These are phyloP conservation scores for Sordaria brevicollis DNA, from an alignment of 495 filamentous ascomycete genomes.

Conservation along the genomic window DNA sequence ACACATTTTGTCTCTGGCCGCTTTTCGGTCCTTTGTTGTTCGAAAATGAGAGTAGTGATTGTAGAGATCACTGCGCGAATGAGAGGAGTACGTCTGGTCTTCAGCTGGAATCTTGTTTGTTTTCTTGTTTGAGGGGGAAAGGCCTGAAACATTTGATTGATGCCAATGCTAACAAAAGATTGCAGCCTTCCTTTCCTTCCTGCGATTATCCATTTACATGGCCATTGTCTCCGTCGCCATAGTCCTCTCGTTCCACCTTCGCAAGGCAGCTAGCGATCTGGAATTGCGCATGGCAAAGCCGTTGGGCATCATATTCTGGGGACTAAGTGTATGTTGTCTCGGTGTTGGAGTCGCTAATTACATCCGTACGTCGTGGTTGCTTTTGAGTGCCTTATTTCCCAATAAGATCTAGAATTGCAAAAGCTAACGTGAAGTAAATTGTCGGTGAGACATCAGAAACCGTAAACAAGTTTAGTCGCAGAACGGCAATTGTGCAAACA, in stretches of 20 bases:
- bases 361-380: conserved; percentile 34
- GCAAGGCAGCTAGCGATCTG: conserved; percentile 51
- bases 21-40: conserved; percentile 73
- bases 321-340: conserved; percentile 64
- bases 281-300: conserved; percentile 73
- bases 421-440: neutral
- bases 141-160: neutral
- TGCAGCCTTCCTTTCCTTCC: conserved; percentile 79
- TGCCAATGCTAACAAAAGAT: neutral
- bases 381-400: neutral
- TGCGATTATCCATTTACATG: conserved; percentile 85
- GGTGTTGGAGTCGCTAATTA: conserved; percentile 76
- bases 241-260: conserved; percentile 85
- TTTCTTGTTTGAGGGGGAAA: neutral
- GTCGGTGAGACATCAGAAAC: conserved; percentile 36
- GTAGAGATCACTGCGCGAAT: conserved; percentile 72
- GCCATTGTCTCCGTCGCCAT: conserved; percentile 83
- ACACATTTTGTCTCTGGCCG: conserved; percentile 56
- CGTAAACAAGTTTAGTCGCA: conserved; percentile 70
- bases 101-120: too few species aligned
- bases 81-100: conserved; percentile 50
- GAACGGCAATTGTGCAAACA: conserved; percentile 77
- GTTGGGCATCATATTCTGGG: conserved; percentile 82
- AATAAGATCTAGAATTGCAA: too few species aligned
- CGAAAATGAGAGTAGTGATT: conserved; percentile 78